These are phyloP conservation scores for Phaffomyces thermotolerans DNA, from an alignment of 805 yeast species.

Conservation along the genomic window DNA sequence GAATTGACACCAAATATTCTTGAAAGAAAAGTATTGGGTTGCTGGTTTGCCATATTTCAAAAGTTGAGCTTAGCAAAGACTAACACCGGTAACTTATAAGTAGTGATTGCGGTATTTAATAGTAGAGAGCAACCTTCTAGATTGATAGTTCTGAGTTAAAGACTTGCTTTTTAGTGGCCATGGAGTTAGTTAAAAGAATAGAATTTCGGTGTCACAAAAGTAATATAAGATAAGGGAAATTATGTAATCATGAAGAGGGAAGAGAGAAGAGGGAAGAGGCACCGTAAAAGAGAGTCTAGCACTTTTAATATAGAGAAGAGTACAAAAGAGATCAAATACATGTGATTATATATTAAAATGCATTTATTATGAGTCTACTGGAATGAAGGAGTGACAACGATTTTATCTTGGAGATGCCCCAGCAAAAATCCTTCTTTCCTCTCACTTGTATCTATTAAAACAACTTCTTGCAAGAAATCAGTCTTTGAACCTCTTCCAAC, in stretches of 20 bases:
- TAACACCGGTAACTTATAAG: neutral
- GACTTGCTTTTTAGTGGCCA: neutral
- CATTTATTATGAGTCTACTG: neutral
- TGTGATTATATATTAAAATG: neutral
- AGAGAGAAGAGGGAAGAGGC: too few species aligned
- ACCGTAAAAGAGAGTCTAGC: too few species aligned
- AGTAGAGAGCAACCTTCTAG: neutral
- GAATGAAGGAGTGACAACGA: slow-evolving; percentile 51
- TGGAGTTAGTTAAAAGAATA: neutral
- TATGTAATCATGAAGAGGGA: too few species aligned
- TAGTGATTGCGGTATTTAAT: neutral
- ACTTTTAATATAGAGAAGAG: too few species aligned
- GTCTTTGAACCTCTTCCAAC: slow-evolving; percentile 66
- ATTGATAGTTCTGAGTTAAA: neutral
- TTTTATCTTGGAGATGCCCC: slow-evolving; percentile 50
- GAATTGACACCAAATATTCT: slow-evolving; percentile 50
- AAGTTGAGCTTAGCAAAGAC: neutral
- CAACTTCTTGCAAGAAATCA: slow-evolving; percentile 66
- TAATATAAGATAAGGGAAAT: too few species aligned
- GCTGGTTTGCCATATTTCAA: slow-evolving; percentile 9
- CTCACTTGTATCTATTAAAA: slow-evolving; percentile 37
- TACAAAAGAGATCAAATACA: neutral
- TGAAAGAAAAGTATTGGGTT: slow-evolving; percentile 49
- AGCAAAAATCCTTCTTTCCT: slow-evolving; percentile 37
- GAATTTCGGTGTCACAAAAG: too few species aligned